Percentiles rank a stretch among this genome's conserved stretches.
These are phyloP conservation scores for Talaromyces sp. DNA, from an alignment of 2,329 filamentous ascomycete species.

Conservation along the genomic window DNA sequence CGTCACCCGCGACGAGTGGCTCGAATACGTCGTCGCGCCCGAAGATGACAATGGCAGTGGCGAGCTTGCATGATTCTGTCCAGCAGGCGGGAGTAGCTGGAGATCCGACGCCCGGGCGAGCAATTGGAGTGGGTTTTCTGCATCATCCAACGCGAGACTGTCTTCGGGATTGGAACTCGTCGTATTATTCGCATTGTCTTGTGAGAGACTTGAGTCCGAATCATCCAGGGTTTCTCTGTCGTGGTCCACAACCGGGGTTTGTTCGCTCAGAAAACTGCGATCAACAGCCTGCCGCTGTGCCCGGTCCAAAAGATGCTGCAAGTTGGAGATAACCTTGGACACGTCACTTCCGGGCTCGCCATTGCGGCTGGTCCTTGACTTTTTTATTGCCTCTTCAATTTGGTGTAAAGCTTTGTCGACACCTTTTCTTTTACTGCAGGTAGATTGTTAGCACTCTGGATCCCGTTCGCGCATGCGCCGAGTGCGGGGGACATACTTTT, in stretches of 20 bases:
- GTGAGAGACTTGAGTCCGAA: conserved; percentile 23
- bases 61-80: conserved; percentile 16
- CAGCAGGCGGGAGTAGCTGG: conserved; percentile 43
- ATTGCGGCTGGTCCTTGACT: conserved; percentile 41
- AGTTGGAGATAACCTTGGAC: conserved; percentile 35
- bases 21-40: conserved; percentile 25
- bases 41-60: conserved; percentile 31
- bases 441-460: neutral
- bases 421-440: conserved; percentile 62
- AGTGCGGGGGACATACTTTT: conserved; percentile 51
- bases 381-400: conserved; percentile 63
- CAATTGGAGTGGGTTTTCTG: conserved; percentile 68
- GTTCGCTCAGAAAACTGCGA: neutral
- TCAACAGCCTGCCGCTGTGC: conserved; percentile 33
- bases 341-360: conserved; percentile 37
- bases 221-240: neutral
- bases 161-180: conserved; percentile 37
- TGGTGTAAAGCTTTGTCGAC: conserved; percentile 69
- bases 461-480: neutral
- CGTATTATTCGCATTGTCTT: conserved; percentile 16
- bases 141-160: conserved; percentile 61
- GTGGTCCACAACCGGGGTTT: neutral
- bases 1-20: conserved; percentile 25
- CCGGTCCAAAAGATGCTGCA: conserved; percentile 48
- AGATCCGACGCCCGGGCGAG: conserved; percentile 68